phyloP scores from a whole-genome alignment of 805 yeast species.

The Ogataea ganodermae region DNA sequence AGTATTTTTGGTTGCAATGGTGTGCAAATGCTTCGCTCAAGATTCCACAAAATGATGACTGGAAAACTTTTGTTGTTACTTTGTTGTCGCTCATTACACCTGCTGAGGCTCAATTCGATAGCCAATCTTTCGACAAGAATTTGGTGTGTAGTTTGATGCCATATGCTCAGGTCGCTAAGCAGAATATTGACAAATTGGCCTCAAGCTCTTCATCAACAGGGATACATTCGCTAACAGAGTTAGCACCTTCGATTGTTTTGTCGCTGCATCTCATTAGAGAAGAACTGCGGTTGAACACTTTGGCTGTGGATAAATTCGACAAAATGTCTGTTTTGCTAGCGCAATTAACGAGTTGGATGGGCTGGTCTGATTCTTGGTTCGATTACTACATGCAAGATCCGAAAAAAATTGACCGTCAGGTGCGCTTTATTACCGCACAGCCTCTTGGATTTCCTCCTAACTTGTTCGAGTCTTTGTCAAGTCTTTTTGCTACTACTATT shows the following conservation, averaged over 20 bases:
- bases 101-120: conserved; percentile 34
- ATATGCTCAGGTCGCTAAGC: conserved; percentile 22
- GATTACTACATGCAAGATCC: conserved; percentile 49
- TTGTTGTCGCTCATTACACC: conserved; percentile 54
- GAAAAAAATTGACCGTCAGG: conserved; percentile 38
- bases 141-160: conserved; percentile 30
- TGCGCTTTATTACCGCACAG: conserved; percentile 44
- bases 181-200: conserved; percentile 17
- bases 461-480: conserved; percentile 54
- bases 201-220: conserved; percentile 15
- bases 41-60: conserved; percentile 48
- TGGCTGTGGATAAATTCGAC: conserved; percentile 38
- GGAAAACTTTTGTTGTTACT: conserved; percentile 60
- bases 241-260: conserved; percentile 62
- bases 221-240: conserved; percentile 48
- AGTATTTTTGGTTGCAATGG: conserved; percentile 66
- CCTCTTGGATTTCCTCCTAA: conserved; percentile 62
- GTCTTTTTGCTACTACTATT: conserved; percentile 48
- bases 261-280: conserved; percentile 79
- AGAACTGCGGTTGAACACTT: conserved; percentile 62
- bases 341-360: conserved; percentile 65
- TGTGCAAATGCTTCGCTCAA: conserved; percentile 48
- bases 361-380: conserved; percentile 72
- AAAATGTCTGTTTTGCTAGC: conserved; percentile 57
- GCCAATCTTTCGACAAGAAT: conserved; percentile 19